Base-by-base conservation (phyloP, 495 filamentous ascomycete species). In the Podospora comata region DNA sequence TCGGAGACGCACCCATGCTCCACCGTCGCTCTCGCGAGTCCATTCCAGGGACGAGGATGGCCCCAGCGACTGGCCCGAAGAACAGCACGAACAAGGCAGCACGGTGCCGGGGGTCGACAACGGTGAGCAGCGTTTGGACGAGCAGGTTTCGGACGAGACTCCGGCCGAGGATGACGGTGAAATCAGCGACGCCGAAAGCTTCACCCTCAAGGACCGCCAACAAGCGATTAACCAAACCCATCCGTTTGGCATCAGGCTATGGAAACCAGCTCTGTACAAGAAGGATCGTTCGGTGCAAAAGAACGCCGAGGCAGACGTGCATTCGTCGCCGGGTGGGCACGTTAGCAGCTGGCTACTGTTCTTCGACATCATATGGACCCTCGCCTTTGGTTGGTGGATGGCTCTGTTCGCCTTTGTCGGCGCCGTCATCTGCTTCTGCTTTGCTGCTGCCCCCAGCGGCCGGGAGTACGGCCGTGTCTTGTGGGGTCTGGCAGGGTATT, bases 181-280 rank as follows among this genome's bases (percentile, higher is more conserved):
- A 58, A 68, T 88, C 30, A 93, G 91, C 74, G 92, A 93, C 70
- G 89, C 91, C 6, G 93, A 91, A 75, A 95, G 92, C 77, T 91
- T 91, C 76, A 91, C 89, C 53, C 81, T 91, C 66, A 96, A 96
- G 80, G 95, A 98, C 75, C 89, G 94, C 53, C 95, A 99, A 79
- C 90, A 97, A 77, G 95, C 95, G 62, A 99, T 99, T 80, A 99
- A 99, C 79, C 90, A 97, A 77, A 99, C 95, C 0, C 95, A 99
- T 82, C 95, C 95, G 0, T 99, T 99, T 72, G 95, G 95, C 78
- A 98, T 99, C 74, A 90, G 95, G 68, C 91, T 99, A 39, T 99
- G 95, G 95, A 99, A 99, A 78, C 95, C 95, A 20, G 95, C 95
- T 0, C 76, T 99, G 54, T 99, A 99, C 85, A 98, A 98, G 83